Percentiles rank a stretch among this genome's conserved stretches.
Evolutionary conservation across 257 asterid species (phyloP).

Genomic region (Nicotiana knightiana): DNA sequence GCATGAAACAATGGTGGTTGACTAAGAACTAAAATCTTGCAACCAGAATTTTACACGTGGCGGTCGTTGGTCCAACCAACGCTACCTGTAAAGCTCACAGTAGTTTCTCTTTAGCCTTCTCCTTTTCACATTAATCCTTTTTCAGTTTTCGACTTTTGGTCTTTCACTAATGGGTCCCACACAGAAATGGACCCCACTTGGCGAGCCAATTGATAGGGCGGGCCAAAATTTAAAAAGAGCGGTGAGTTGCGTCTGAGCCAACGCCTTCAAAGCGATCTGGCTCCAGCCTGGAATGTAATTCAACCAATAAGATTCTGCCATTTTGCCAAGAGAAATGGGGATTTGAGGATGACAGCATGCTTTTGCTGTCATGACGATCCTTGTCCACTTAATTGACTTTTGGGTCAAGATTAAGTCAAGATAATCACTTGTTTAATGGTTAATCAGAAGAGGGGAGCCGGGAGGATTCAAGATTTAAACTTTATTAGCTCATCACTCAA

Average conservation of each 20-base stretch:
- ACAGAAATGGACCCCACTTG: neutral
- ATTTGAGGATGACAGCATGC: slow-evolving; percentile 8
- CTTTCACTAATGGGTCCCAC: neutral
- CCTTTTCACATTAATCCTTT: neutral
- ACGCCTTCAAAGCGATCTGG: neutral
- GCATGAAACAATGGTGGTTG: slow-evolving; percentile 39
- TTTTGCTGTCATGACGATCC: slow-evolving; percentile 5
- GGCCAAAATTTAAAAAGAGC: slow-evolving; percentile 2
- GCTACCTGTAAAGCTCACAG: slow-evolving; percentile 8
- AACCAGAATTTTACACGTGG: slow-evolving; percentile 25
- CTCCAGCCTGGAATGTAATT: neutral
- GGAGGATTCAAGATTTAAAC: too few species aligned
- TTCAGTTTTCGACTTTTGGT: neutral
- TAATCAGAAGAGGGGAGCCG: too few species aligned
- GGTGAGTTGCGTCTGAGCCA: neutral
- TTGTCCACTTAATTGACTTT: neutral
- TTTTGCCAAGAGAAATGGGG: neutral
- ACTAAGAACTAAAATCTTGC: neutral
- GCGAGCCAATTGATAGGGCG: neutral
- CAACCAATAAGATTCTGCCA: neutral
- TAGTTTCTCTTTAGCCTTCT: neutral
- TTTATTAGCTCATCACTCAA: too few species aligned
- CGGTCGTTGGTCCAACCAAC: neutral
- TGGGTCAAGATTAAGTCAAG: neutral
- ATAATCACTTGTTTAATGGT: neutral